Base-by-base conservation (phyloP, 495 filamentous ascomycete species). In the Paragyromitra xinjiangensis region DNA sequence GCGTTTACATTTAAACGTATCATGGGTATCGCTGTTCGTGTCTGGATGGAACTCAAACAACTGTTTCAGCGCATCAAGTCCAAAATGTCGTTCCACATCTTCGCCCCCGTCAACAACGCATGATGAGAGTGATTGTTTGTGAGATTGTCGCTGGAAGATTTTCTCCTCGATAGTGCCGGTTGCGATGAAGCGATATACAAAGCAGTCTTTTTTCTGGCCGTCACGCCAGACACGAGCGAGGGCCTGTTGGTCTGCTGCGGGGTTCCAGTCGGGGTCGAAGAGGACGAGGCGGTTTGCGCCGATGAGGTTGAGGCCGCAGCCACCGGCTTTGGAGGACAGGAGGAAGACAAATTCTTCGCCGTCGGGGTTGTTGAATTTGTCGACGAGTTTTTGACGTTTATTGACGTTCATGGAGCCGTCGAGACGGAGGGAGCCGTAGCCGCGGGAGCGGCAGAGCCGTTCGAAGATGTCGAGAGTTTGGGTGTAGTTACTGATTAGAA, bases 231-330 rank as follows among this genome's bases (percentile, higher is more conserved):
- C 96, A 84, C 96, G 92, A 6, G 96, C 96, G 22, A 98, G 87
- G 0, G 96, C 96, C 85, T 99, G 96, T 84, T 98, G 96, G 84
- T 99, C 96, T 0, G 95, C 95, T 2, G 96, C 96, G 0, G 96
- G 96, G 82, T 99, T 99, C 96, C 96, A 99, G 85, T 99, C 96
- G 0, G 95, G 95, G 81, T 99, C 96, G 84, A 99, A 99, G 39
- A 99, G 90, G 3, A 99, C 92, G 4, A 99, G 90, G 12, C 96
- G 92, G 83, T 99, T 98, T 48, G 96, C 96, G 58, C 96, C 96
- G 82, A 98, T 98, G 53, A 99, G 87, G 81, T 99, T 99, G 78
- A 99, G 87, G 83, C 96, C 96, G 81, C 96, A 98, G 0, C 96
- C 96, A 81, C 96, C 96, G 19, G 96, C 96, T 82, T 98, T 98